Evolutionary conservation across 352 stramenopile species (phyloP).

Genomic region (Chrysophaeum taylorii): DNA sequence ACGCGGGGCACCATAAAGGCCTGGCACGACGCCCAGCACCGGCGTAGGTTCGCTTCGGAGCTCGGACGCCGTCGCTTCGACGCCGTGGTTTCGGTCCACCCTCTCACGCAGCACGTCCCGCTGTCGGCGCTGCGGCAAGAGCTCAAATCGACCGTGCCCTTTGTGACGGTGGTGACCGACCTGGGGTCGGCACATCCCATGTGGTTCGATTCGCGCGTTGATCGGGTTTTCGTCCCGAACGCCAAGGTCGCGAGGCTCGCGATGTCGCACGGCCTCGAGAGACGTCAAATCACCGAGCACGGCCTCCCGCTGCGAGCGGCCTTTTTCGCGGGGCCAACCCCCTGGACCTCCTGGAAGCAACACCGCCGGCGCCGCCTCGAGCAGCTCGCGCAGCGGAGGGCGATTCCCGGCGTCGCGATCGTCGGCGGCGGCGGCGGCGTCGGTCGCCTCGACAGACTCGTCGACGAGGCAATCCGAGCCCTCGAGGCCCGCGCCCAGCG

Average conservation of each 20-base stretch:
- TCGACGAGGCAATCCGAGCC: conserved; percentile 36
- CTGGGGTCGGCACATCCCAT: conserved; percentile 45
- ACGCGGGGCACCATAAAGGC: not conserved
- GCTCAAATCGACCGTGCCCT: conserved; percentile 34
- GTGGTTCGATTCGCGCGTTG: conserved; percentile 50
- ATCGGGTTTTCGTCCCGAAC: conserved; percentile 51
- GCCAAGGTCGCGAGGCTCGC: conserved; percentile 11
- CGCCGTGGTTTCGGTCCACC: conserved; percentile 52
- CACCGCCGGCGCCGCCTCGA: conserved; percentile 36
- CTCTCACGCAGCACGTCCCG: conserved; percentile 49
- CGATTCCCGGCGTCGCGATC: conserved; percentile 37
- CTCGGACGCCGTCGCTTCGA: conserved; percentile 42
- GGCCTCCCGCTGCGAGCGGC: conserved; percentile 51
- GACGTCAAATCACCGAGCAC: conserved; percentile 44
- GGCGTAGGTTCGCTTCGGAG: not conserved
- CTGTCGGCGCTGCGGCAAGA: not conserved
- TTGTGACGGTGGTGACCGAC: conserved; percentile 59
- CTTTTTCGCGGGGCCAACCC: conserved; percentile 42
- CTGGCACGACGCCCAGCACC: not conserved
- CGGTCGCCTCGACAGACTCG: conserved; percentile 46
- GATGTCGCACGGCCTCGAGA: conserved; percentile 15
- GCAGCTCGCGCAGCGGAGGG: conserved; percentile 22
- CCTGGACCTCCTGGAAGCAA: conserved; percentile 24
- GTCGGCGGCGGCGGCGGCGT: conserved; percentile 54
- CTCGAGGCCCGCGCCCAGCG: conserved; percentile 37